Percentiles rank a stretch among this genome's conserved stretches.
Evolutionary conservation across 257 asterid species (phyloP).

Genomic region (Marsdenia floribunda): DNA sequence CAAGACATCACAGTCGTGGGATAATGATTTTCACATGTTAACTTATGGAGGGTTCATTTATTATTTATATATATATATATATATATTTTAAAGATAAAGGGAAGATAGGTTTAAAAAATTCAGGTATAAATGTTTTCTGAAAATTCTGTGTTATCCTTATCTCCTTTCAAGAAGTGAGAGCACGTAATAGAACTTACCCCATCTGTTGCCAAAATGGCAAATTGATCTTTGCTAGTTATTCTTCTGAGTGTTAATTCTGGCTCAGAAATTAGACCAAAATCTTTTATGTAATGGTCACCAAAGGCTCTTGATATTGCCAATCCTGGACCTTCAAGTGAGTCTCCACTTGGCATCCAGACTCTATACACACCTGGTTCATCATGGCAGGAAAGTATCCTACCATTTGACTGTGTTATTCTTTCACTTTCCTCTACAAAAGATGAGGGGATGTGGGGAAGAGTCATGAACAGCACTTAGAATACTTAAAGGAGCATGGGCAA

Average conservation of each 20-base stretch:
- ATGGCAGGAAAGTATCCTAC: conserved; percentile 39
- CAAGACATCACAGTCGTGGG: neutral
- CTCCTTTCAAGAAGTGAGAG: neutral
- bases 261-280: conserved; percentile 73
- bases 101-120: neutral
- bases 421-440: conserved; percentile 49
- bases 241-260: conserved; percentile 60
- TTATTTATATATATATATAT: too few species aligned
- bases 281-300: conserved; percentile 68
- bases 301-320: conserved; percentile 75
- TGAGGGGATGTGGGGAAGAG: neutral
- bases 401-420: conserved; percentile 58
- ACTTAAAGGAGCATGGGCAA: neutral
- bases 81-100: neutral
- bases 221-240: conserved; percentile 48
- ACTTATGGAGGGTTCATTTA: neutral
- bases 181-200: conserved; percentile 40
- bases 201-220: conserved; percentile 70
- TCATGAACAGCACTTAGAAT: neutral
- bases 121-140: neutral
- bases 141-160: neutral
- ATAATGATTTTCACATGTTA: neutral
- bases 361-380: conserved; percentile 74
- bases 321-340: conserved; percentile 60
- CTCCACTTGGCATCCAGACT: conserved; percentile 65